Evolutionary conservation across 176 grass and related monocot genomes (phyloP), one percentile per base, ranked within the genome.

Genomic region (Olyra latifolia): DNA sequence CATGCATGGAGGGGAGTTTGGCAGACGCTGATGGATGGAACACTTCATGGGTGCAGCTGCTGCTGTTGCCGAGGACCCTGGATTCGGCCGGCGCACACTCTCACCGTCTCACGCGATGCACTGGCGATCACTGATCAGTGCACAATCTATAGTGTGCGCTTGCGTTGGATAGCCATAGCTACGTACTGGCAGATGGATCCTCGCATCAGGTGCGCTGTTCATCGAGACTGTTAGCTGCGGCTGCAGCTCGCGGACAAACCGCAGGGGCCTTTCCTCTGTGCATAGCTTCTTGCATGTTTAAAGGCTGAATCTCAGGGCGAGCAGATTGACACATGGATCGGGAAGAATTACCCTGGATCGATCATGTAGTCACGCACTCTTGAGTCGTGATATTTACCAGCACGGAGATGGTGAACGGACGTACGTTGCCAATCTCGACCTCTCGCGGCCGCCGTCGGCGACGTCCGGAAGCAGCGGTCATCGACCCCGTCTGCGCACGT

Each of bases 1-100:
- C 29, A 5, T 71, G 68, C 49, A 66, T 42, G 42, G n/a, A 45
- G 67, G 61, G 66, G n/a, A 64, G 86, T 56, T 89, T 85, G 87
- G 77, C 77, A 7, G 71, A 12, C 58, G 57, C 56, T 72, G 87
- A 58, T 66, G 77, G 87, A 89, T 72, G 87, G 72, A 89, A 89
- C 78, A 28, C 66, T 78, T 89, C 87, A 16, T 89, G 30, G 71
- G 42, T 62, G 62, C 46, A 8, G 81, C 42, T 68, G 24, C 57
- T 54, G 10, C 52, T 8, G 66, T 19, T 46, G 42, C 41, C 41
- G 53, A 54, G 76, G 44, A 70, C 60, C 67, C 45, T 55, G 54
- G 62, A 10, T 68, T 75, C 61, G 60, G 52, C 62, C 61, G 61
- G 75, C 69, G n/a, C 75, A 54, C 45, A 75, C 69, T 39, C 87